Percentiles rank a stretch among this genome's conserved stretches.
phyloP scores from a whole-genome alignment of 805 yeast species.

The Suhomyces vadensis region DNA sequence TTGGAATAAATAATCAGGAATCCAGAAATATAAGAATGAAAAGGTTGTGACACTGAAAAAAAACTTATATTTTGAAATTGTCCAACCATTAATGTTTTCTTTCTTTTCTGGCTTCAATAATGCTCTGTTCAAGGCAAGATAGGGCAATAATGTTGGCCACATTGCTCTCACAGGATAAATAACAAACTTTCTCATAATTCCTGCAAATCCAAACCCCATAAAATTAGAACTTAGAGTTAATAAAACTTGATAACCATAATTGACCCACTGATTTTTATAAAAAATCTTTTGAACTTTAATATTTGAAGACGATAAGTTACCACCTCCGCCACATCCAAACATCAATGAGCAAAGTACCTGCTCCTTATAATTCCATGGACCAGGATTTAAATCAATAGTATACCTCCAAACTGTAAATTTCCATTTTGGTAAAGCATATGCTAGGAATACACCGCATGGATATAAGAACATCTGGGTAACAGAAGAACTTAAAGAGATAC shows the following conservation, averaged over 20 bases:
- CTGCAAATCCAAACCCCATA: constrained; percentile 20
- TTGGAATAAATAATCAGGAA: constrained; percentile 44
- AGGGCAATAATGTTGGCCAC: constrained; percentile 35
- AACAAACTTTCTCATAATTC: constrained; percentile 18
- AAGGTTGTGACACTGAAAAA: constrained; percentile 20
- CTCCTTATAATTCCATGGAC: constrained; percentile 24
- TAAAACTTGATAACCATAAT: constrained; percentile 17
- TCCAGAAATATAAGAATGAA: constrained; percentile 46
- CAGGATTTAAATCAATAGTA: constrained; percentile 25
- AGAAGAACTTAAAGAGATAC: constrained; percentile 13
- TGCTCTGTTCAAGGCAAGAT: constrained; percentile 50
- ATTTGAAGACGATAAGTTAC: constrained; percentile 24
- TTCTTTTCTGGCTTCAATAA: constrained; percentile 33
- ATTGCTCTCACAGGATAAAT: constrained; percentile 17
- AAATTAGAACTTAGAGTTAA: constrained; percentile 15
- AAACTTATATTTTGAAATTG: constrained; percentile 33
- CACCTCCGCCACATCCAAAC: constrained; percentile 26
- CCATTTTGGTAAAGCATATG: constrained; percentile 16
- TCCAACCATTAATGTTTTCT: constrained; percentile 23
- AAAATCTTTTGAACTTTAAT: constrained; percentile 12
- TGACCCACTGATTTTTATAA: constrained; percentile 17
- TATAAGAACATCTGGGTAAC: constrained; percentile 20
- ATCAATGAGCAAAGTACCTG: constrained; percentile 7
- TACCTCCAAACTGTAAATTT: constrained; percentile 22
- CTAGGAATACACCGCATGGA: constrained; percentile 17